Evolutionary conservation across 345 rosid species (phyloP).

Genomic region (Aegle marmelos): DNA sequence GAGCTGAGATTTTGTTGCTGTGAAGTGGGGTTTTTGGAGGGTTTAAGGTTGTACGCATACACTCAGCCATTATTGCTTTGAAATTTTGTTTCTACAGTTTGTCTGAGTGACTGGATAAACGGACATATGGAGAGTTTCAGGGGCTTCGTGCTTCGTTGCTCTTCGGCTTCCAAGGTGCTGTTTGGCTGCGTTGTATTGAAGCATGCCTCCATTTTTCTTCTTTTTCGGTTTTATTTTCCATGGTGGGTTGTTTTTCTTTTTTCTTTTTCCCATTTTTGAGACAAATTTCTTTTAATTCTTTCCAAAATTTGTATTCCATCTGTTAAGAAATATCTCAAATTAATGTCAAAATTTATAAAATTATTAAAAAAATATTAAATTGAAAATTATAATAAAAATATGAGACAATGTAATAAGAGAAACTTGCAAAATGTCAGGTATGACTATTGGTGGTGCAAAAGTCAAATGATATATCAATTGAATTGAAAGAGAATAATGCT

Average conservation of each 20-base stretch:
- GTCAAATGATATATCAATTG: too few species aligned
- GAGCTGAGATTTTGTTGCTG: conserved; percentile 8
- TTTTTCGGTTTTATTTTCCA: neutral
- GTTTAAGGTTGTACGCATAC: conserved; percentile 31
- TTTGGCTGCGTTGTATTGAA: neutral
- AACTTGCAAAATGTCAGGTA: too few species aligned
- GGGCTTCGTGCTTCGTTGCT: neutral
- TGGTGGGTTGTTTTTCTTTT: neutral
- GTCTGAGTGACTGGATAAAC: neutral
- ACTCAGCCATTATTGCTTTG: conserved; percentile 39
- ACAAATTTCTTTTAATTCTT: neutral
- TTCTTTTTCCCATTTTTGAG: neutral
- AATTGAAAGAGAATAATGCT: too few species aligned
- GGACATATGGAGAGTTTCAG: neutral
- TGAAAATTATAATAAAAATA: too few species aligned
- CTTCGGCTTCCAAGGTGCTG: neutral
- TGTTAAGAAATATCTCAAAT: too few species aligned
- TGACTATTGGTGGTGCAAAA: too few species aligned
- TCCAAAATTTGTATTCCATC: neutral
- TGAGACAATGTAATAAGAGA: too few species aligned
- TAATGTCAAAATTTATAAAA: too few species aligned
- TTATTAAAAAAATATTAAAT: too few species aligned
- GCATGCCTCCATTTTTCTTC: neutral
- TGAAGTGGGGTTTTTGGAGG: conserved; percentile 37
- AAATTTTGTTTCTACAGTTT: neutral